phyloP scores from a whole-genome alignment of 2,329 filamentous ascomycete genomes.

The Penicillium palitans region DNA sequence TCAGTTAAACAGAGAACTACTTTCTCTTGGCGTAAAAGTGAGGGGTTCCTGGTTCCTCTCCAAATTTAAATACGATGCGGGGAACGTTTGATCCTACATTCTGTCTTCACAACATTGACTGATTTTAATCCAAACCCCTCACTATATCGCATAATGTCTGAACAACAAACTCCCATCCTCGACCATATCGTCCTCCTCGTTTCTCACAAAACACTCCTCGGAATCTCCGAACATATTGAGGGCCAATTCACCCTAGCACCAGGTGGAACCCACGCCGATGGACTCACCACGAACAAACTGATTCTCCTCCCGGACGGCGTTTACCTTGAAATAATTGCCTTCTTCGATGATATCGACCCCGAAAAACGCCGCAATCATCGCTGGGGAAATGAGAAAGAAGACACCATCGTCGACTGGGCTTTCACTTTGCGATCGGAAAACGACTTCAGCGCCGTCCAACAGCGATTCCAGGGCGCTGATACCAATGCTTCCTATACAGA shows the following conservation, averaged over 20 bases:
- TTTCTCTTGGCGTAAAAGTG: not conserved
- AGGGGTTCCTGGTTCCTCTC: not conserved
- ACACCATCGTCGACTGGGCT: constrained; percentile 23
- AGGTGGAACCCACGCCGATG: constrained; percentile 21
- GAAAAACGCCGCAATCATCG: constrained; percentile 18
- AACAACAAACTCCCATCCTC: constrained; percentile 7
- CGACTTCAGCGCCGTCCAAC: constrained; percentile 15
- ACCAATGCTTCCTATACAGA: constrained; percentile 7
- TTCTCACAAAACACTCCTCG: constrained; percentile 13
- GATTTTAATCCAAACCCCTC: not conserved
- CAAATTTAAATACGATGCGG: not conserved
- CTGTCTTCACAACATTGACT: not conserved
- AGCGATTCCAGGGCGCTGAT: not conserved
- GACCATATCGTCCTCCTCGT: constrained; percentile 18
- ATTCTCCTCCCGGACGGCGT: constrained; percentile 19
- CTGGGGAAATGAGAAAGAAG: constrained; percentile 21
- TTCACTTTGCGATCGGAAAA: constrained; percentile 18
- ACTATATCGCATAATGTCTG: not conserved
- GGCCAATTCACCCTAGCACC: constrained; percentile 17
- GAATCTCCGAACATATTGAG: constrained; percentile 7
- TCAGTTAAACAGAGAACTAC: not conserved
- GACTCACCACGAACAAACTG: constrained; percentile 22
- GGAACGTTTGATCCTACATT: not conserved
- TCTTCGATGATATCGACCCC: constrained; percentile 21
- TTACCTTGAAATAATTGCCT: constrained; percentile 23